A percentile compares a stretch with the other conserved stretches of the same genome.
Conservation (phyloP, 2,329 filamentous ascomycete species). For the Lasiodiplodia theobromae region DNA sequence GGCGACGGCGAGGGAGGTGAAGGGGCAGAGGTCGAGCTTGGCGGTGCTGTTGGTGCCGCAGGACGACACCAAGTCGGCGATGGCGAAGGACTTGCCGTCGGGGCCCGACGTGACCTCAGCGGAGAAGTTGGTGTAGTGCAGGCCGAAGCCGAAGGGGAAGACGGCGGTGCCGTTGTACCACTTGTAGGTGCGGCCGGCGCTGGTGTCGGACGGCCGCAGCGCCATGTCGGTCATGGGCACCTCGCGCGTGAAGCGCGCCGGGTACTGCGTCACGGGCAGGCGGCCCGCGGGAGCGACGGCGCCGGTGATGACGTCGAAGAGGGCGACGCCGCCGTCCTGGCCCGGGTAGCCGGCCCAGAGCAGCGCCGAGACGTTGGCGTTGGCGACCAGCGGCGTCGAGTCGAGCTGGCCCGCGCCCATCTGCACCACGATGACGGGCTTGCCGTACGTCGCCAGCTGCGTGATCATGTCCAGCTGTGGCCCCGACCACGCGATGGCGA, state of each 20-base stretch:
- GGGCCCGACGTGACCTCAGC: slow-evolving; percentile 34
- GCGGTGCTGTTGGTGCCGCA: slow-evolving; percentile 40
- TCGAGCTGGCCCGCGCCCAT: slow-evolving; percentile 62
- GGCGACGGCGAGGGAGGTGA: slow-evolving; percentile 48
- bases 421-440: slow-evolving; percentile 61
- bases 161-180: slow-evolving; percentile 63
- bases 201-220: slow-evolving; percentile 55
- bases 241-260: slow-evolving; percentile 57
- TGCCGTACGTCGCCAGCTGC: slow-evolving; percentile 54
- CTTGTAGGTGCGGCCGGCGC: slow-evolving; percentile 64
- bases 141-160: slow-evolving; percentile 62
- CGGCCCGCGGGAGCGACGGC: slow-evolving; percentile 60
- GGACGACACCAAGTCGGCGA: slow-evolving; percentile 46
- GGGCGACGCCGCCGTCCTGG: slow-evolving; percentile 64
- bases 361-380: slow-evolving; percentile 58
- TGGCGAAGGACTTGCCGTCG: slow-evolving; percentile 36
- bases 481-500: slow-evolving; percentile 59
- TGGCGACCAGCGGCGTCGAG: slow-evolving; percentile 56
- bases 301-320: slow-evolving; percentile 63
- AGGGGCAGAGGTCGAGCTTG: slow-evolving; percentile 55
- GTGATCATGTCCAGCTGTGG: slow-evolving; percentile 61
- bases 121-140: slow-evolving; percentile 66
- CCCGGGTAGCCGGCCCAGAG: slow-evolving; percentile 68
- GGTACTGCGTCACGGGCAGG: slow-evolving; percentile 64
- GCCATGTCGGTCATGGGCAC: slow-evolving; percentile 65